Conservation (phyloP, 495 filamentous ascomycete genomes). For the Niebla homalea region DNA sequence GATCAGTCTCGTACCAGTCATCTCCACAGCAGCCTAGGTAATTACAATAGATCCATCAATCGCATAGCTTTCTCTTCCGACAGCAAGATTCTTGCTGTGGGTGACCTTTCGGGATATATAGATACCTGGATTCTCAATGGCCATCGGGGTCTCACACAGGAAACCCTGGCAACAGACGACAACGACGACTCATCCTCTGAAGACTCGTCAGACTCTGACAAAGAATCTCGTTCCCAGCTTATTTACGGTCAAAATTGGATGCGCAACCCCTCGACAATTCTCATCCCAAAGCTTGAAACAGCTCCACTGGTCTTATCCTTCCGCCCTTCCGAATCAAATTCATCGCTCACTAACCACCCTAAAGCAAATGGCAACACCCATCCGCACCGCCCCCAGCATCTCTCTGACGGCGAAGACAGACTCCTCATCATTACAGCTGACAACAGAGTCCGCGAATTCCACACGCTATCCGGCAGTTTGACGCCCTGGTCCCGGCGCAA, state of each 20-base stretch:
- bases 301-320: slow-evolving; percentile 64
- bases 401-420: slow-evolving; percentile 37
- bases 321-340: slow-evolving; percentile 35
- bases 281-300: slow-evolving; percentile 65
- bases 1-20: slow-evolving; percentile 38
- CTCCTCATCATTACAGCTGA: slow-evolving; percentile 64
- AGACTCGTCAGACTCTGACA: slow-evolving; percentile 39
- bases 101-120: slow-evolving; percentile 73
- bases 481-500: slow-evolving; percentile 80
- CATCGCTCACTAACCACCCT: slow-evolving; percentile 18
- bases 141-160: slow-evolving; percentile 27
- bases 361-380: slow-evolving; percentile 32
- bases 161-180: slow-evolving; percentile 6
- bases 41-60: slow-evolving; percentile 64
- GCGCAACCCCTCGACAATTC: slow-evolving; percentile 48
- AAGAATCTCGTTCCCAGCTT: slow-evolving; percentile 23
- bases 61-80: slow-evolving; percentile 68
- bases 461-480: slow-evolving; percentile 57
- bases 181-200: slow-evolving; percentile 18
- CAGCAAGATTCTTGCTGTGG: slow-evolving; percentile 60
- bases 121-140: slow-evolving; percentile 69
- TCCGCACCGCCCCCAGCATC: slow-evolving; percentile 30
- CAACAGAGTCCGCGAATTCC: slow-evolving; percentile 64
- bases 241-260: slow-evolving; percentile 46
- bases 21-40: slow-evolving; percentile 55